A percentile compares a stretch with the other conserved stretches of the same genome.
phyloP scores from a whole-genome alignment of 2,329 filamentous ascomycete species.

The Claviceps lovelessii region DNA sequence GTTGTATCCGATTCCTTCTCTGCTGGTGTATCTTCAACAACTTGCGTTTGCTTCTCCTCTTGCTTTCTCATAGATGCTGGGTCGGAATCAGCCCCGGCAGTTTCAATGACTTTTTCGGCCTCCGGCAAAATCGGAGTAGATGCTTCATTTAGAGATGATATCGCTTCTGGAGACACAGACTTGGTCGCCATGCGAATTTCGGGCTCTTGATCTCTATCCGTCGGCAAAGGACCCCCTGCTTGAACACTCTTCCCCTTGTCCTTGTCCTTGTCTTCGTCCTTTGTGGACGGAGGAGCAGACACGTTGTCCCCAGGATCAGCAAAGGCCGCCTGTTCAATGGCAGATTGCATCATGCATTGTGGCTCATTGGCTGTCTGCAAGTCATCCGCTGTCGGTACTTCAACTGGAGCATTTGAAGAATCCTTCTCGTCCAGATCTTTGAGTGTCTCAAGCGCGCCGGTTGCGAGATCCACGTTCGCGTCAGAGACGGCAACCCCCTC shows the following conservation, averaged over 20 bases:
- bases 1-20: neutral
- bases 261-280: conserved; percentile 5
- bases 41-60: neutral
- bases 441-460: neutral
- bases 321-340: neutral
- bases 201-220: neutral
- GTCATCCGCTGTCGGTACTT: neutral
- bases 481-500: neutral
- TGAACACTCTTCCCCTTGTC: conserved; percentile 11
- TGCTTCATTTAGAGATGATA: neutral
- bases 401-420: neutral
- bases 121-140: neutral
- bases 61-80: neutral
- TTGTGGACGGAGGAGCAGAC: neutral
- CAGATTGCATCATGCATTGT: no score
- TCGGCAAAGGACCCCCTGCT: conserved; percentile 3
- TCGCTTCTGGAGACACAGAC: neutral
- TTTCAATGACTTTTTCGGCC: neutral
- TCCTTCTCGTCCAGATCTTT: neutral
- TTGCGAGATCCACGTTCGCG: neutral
- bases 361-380: neutral
- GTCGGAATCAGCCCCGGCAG: neutral
- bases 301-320: conserved; percentile 3
- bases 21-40: neutral
- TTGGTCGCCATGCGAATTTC: neutral